phyloP scores from a whole-genome alignment of 768 basidiomycete species.

The Mycena alexandri region DNA sequence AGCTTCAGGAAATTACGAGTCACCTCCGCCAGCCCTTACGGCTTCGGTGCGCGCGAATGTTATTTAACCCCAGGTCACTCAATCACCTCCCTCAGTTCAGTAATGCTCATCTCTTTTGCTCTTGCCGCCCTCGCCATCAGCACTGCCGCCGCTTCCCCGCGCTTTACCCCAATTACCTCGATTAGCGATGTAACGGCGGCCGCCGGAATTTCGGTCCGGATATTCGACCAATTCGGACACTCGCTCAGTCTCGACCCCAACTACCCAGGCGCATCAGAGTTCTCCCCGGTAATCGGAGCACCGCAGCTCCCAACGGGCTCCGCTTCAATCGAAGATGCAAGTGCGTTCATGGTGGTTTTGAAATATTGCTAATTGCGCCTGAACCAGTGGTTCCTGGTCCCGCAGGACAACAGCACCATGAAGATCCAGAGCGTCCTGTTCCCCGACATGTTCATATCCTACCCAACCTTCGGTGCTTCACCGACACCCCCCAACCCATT shows the following conservation, averaged over 20 bases:
- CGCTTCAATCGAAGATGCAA: conserved; percentile 11
- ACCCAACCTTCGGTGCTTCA: conserved; percentile 11
- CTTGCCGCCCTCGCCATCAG: conserved; percentile 3
- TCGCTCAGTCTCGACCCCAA: conserved; percentile 11
- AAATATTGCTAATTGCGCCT: conserved; percentile 7
- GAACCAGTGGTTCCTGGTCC: conserved; percentile 17
- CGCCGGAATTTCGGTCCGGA: conserved; percentile 9
- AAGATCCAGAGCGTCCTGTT: conserved; percentile 18
- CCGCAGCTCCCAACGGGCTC: conserved; percentile 5
- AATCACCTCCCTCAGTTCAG: conserved; percentile 12
- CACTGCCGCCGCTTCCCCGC: conserved; percentile 11
- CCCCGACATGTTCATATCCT: conserved; percentile 18
- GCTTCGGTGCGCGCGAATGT: conserved; percentile 7
- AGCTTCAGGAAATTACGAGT: conserved; percentile 8
- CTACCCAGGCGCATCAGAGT: conserved; percentile 11
- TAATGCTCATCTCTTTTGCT: neutral
- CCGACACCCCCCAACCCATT: conserved; percentile 8
- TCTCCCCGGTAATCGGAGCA: conserved; percentile 12
- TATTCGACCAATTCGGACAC: conserved; percentile 14
- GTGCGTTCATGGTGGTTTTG: conserved; percentile 8
- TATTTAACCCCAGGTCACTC: conserved; percentile 10
- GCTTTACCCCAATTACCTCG: conserved; percentile 11
- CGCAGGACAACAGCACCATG: conserved; percentile 5
- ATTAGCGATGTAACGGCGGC: conserved; percentile 12
- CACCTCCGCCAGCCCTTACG: conserved; percentile 8